Percentiles rank a stretch among this genome's conserved stretches.
Evolutionary conservation across 2,329 filamentous ascomycete genomes (phyloP).

Genomic region (Helicocarpus griseus): DNA sequence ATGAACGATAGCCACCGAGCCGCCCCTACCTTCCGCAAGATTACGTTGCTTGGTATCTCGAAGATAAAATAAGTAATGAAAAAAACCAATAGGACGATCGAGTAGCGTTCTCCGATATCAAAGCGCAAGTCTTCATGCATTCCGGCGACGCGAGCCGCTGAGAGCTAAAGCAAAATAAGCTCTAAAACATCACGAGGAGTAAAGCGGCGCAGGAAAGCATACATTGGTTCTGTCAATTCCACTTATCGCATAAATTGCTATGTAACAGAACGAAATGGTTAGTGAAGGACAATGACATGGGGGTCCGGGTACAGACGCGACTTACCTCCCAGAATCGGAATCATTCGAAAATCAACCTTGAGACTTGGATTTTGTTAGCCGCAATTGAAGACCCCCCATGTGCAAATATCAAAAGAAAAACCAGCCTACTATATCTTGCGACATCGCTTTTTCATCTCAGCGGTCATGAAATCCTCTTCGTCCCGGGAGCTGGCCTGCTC

Average conservation of each 20-base stretch:
- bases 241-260: background rate
- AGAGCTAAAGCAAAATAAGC: slow-evolving; percentile 3
- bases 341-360: background rate
- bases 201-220: background rate
- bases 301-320: background rate
- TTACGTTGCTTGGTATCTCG: slow-evolving; percentile 11
- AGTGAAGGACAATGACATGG: background rate
- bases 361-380: background rate
- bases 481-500: too few relatives aligned
- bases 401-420: background rate
- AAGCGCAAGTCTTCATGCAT: slow-evolving; percentile 11
- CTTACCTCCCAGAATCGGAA: background rate
- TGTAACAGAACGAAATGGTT: too few relatives aligned
- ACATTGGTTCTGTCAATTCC: background rate
- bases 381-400: background rate
- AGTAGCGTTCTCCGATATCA: slow-evolving; percentile 11
- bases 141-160: slow-evolving; percentile 9
- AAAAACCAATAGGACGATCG: slow-evolving; percentile 11
- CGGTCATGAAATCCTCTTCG: background rate
- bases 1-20: slow-evolving; percentile 11
- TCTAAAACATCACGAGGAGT: too few relatives aligned
- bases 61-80: slow-evolving; percentile 17
- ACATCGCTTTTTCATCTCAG: background rate
- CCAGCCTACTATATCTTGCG: background rate
- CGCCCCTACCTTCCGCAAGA: slow-evolving; percentile 11